These are phyloP conservation scores for Chiua virens DNA, from an alignment of 768 basidiomycete genomes.

Conservation along the genomic window DNA sequence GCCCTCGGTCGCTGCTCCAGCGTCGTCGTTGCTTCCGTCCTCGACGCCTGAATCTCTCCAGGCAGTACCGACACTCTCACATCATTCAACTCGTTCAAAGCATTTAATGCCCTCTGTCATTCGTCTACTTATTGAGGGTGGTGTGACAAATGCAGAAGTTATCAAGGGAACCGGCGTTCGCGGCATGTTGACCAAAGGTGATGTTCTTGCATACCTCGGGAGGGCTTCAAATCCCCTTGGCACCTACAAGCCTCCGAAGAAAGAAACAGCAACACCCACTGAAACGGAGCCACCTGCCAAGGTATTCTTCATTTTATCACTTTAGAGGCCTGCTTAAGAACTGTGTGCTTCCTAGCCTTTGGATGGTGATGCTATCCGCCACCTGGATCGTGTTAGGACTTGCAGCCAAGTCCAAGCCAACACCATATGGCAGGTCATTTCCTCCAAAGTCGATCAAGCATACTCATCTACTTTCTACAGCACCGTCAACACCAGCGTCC, in stretches of 20 bases:
- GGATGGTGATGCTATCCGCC: slow-evolving; percentile 64
- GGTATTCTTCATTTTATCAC: slow-evolving; percentile 27
- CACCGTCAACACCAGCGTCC: slow-evolving; percentile 42
- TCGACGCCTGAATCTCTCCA: slow-evolving; percentile 23
- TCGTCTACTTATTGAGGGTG: slow-evolving; percentile 64
- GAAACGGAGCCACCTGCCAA: slow-evolving; percentile 39
- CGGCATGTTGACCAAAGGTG: slow-evolving; percentile 96
- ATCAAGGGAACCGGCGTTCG: slow-evolving; percentile 89
- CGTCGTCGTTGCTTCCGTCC: slow-evolving; percentile 17
- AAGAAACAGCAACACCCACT: slow-evolving; percentile 24
- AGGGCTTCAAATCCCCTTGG: slow-evolving; percentile 77
- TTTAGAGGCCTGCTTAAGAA: not conserved
- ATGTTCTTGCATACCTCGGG: slow-evolving; percentile 85
- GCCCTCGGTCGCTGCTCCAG: slow-evolving; percentile 21
- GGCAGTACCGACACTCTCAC: slow-evolving; percentile 34
- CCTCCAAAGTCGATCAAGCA: not conserved
- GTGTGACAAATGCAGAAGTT: slow-evolving; percentile 54
- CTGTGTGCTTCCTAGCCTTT: slow-evolving; percentile 39
- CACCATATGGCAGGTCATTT: slow-evolving; percentile 40
- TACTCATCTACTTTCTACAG: slow-evolving; percentile 30
- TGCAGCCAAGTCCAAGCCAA: slow-evolving; percentile 56
- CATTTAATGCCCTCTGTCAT: slow-evolving; percentile 90
- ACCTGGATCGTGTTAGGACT: slow-evolving; percentile 60
- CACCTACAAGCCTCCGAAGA: slow-evolving; percentile 56
- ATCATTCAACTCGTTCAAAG: slow-evolving; percentile 50